Conservation (phyloP, 345 rosid genomes). For the Diplotaxis tenuifolia region DNA sequence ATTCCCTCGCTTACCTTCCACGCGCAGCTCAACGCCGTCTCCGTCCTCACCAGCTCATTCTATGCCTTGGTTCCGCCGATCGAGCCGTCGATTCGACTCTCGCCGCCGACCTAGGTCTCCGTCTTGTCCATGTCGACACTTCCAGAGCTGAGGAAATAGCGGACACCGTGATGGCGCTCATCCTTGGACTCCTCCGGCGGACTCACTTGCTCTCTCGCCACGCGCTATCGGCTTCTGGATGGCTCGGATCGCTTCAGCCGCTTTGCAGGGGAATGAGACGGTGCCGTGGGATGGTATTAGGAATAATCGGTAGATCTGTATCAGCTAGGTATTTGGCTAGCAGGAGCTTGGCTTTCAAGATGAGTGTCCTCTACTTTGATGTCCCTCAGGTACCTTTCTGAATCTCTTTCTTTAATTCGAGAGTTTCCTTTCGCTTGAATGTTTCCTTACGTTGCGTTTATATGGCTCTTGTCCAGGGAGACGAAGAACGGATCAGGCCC, state of each 20-base stretch:
- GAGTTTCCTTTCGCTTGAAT: background rate
- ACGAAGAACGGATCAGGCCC: slow-evolving; percentile 57
- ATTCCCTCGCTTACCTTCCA: slow-evolving; percentile 95
- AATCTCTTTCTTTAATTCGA: background rate
- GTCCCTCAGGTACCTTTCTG: slow-evolving; percentile 56
- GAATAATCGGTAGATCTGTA: slow-evolving; percentile 89
- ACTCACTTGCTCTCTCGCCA: slow-evolving; percentile 90
- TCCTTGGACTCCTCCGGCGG: slow-evolving; percentile 89
- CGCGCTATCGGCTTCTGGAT: slow-evolving; percentile 82
- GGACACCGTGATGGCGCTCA: slow-evolving; percentile 93
- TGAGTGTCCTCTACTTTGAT: slow-evolving; percentile 95
- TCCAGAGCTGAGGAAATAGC: slow-evolving; percentile 98
- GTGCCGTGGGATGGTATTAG: slow-evolving; percentile 92
- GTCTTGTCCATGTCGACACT: slow-evolving; percentile 84
- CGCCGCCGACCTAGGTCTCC: slow-evolving; percentile 87
- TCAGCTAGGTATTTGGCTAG: slow-evolving; percentile 77
- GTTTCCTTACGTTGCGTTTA: slow-evolving; percentile 7
- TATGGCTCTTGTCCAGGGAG: slow-evolving; percentile 54
- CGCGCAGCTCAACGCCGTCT: slow-evolving; percentile 98
- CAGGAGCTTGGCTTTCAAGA: slow-evolving; percentile 93
- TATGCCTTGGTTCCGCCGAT: slow-evolving; percentile 95
- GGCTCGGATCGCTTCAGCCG: slow-evolving; percentile 96
- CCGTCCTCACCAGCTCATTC: slow-evolving; percentile 90
- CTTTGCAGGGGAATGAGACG: slow-evolving; percentile 95
- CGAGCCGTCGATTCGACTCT: slow-evolving; percentile 88